Conservation (phyloP, 805 yeast genomes). For the Suhomyces emberorum region DNA sequence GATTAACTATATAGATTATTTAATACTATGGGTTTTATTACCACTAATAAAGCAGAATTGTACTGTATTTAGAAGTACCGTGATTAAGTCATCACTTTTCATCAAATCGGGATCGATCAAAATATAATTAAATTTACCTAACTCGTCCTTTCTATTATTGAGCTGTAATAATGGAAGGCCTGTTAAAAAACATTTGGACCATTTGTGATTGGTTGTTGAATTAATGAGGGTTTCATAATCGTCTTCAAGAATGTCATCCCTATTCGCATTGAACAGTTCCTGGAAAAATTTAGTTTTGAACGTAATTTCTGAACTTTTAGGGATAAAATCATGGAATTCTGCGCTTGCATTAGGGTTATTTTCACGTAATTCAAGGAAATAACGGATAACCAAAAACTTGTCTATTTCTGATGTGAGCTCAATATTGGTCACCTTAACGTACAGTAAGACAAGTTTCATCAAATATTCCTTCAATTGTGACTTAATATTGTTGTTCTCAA, state of each 20-base stretch:
- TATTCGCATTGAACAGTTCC: slow-evolving; percentile 26
- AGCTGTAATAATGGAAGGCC: slow-evolving; percentile 34
- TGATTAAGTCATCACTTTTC: slow-evolving; percentile 10
- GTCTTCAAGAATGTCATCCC: slow-evolving; percentile 12
- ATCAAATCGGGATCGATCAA: slow-evolving; percentile 6
- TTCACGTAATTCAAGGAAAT: slow-evolving; percentile 8
- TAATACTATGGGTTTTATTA: slow-evolving; percentile 24
- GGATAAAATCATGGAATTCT: slow-evolving; percentile 6
- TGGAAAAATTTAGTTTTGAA: slow-evolving; percentile 29
- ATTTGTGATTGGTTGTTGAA: slow-evolving; percentile 32
- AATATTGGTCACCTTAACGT: background rate
- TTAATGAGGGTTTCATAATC: slow-evolving; percentile 12
- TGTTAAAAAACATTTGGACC: slow-evolving; percentile 38
- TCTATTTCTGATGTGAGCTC: slow-evolving; percentile 15
- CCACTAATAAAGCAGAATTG: slow-evolving; percentile 38
- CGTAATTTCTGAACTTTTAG: slow-evolving; percentile 18
- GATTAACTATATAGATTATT: background rate
- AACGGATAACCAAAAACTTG: slow-evolving; percentile 19
- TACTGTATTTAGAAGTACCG: slow-evolving; percentile 19
- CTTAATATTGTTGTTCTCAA: slow-evolving; percentile 19
- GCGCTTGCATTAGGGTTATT: background rate
- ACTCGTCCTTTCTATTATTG: slow-evolving; percentile 32
- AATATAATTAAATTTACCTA: slow-evolving; percentile 28
- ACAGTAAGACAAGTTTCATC: slow-evolving; percentile 15
- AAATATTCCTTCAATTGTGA: background rate